These are phyloP conservation scores for Fusarium albosuccineum DNA, from an alignment of 2,329 filamentous ascomycete species.

Conservation along the genomic window DNA sequence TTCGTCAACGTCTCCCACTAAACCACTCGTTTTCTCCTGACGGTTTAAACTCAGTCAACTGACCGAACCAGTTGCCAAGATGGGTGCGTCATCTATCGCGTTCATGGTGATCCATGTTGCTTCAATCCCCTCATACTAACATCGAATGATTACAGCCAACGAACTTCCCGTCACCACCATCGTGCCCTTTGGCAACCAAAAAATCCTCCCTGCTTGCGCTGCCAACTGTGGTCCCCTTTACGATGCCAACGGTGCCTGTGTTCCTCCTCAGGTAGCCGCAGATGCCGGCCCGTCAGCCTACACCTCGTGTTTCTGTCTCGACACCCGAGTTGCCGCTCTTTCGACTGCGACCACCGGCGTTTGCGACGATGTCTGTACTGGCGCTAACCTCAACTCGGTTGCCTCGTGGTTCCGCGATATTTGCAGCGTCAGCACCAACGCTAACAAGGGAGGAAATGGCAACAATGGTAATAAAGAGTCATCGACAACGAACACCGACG, in stretches of 20 bases:
- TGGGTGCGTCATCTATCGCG: slow-evolving; percentile 50
- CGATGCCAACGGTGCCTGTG: slow-evolving; percentile 79
- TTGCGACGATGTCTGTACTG: slow-evolving; percentile 71
- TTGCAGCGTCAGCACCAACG: slow-evolving; percentile 63
- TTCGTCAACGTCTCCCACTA: slow-evolving; percentile 7
- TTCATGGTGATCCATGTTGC: slow-evolving; percentile 42
- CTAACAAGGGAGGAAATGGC: slow-evolving; percentile 33
- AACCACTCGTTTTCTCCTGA: slow-evolving; percentile 25
- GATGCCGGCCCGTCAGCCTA: slow-evolving; percentile 66
- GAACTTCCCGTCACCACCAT: slow-evolving; percentile 61
- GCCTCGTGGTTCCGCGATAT: slow-evolving; percentile 78
- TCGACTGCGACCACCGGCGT: slow-evolving; percentile 68
- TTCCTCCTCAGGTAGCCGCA: slow-evolving; percentile 66
- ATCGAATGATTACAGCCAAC: slow-evolving; percentile 16
- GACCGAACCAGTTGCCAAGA: slow-evolving; percentile 46
- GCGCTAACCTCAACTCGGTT: slow-evolving; percentile 63
- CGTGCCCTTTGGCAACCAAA: slow-evolving; percentile 63
- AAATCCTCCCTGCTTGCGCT: slow-evolving; percentile 72
- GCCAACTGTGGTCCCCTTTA: slow-evolving; percentile 70
- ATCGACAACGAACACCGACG: slow-evolving; percentile 31
- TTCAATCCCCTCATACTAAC: slow-evolving; percentile 35
- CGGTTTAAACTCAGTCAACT: background rate
- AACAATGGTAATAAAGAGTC: slow-evolving; percentile 18
- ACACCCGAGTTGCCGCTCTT: slow-evolving; percentile 69
- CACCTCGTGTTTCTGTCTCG: slow-evolving; percentile 80